phyloP scores from a whole-genome alignment of 495 filamentous ascomycete genomes.

The Aspergillus avenaceus region DNA sequence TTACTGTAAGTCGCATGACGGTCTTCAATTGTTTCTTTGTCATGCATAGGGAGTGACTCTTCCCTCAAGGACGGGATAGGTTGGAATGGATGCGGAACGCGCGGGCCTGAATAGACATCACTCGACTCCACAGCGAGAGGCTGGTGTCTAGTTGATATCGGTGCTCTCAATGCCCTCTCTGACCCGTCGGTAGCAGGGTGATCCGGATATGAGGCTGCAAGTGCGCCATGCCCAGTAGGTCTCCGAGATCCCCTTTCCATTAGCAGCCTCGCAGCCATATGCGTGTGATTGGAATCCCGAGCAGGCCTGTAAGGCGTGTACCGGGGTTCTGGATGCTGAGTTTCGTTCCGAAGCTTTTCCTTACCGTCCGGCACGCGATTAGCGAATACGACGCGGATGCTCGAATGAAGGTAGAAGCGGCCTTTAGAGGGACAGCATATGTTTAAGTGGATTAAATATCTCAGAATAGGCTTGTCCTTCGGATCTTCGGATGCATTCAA shows the following conservation, averaged over 20 bases:
- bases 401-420: slow-evolving; percentile 87
- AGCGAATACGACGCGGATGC: slow-evolving; percentile 91
- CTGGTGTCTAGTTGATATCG: not conserved
- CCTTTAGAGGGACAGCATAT: slow-evolving; percentile 84
- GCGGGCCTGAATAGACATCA: not conserved
- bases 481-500: slow-evolving; percentile 39
- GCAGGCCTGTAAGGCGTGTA: slow-evolving; percentile 80
- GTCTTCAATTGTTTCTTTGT: not conserved
- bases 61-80: slow-evolving; percentile 19
- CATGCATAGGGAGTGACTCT: slow-evolving; percentile 19
- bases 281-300: slow-evolving; percentile 31
- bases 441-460: slow-evolving; percentile 91
- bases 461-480: slow-evolving; percentile 71
- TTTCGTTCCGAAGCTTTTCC: slow-evolving; percentile 87
- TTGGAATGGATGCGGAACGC: slow-evolving; percentile 16
- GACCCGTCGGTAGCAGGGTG: not conserved
- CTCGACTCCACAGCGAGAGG: not conserved
- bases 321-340: slow-evolving; percentile 81
- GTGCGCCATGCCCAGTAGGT: slow-evolving; percentile 48
- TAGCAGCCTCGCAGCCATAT: slow-evolving; percentile 34
- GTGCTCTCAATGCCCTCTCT: not conserved
- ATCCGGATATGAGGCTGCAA: slow-evolving; percentile 5
- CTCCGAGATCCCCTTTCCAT: slow-evolving; percentile 55
- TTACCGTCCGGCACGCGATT: slow-evolving; percentile 97
- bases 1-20: slow-evolving; percentile 52